Percentiles rank a stretch among this genome's conserved stretches.
Conservation (phyloP, 306 rosid genomes). For the Corylus heterophylla region DNA sequence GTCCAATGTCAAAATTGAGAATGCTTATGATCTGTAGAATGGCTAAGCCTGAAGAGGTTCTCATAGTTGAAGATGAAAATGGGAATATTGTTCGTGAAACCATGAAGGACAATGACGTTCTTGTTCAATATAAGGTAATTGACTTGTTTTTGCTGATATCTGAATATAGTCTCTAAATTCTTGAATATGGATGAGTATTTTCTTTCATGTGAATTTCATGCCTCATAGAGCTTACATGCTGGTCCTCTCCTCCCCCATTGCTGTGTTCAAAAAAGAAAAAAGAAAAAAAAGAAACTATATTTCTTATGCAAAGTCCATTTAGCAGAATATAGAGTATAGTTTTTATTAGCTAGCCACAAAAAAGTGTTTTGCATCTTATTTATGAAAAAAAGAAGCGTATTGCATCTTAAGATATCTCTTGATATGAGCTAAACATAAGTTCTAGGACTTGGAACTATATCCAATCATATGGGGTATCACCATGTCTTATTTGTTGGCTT, state of each 20-base stretch:
- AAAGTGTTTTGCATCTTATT: background rate
- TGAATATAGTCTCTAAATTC: background rate
- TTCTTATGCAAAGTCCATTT: background rate
- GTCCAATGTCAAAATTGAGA: slow-evolving; percentile 91
- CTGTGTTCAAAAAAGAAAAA: background rate
- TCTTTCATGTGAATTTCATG: background rate
- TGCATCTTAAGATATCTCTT: background rate
- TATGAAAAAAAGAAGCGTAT: background rate
- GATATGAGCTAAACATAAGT: background rate
- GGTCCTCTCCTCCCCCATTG: background rate
- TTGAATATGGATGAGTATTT: background rate
- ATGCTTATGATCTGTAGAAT: slow-evolving; percentile 96
- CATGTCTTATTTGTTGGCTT: background rate
- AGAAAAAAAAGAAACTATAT: background rate
- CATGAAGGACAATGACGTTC: slow-evolving; percentile 98
- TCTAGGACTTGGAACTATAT: background rate
- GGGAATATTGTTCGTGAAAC: slow-evolving; percentile 99
- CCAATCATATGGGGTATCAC: background rate
- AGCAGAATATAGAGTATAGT: background rate
- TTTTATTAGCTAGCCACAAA: background rate
- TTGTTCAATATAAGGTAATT: slow-evolving; percentile 93
- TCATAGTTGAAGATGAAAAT: slow-evolving; percentile 96
- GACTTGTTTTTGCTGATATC: slow-evolving; percentile 3
- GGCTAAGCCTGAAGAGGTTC: slow-evolving; percentile 99
- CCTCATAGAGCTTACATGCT: background rate